Conservation (phyloP, 805 yeast genomes). For the Nakazawaea ambrosiae region DNA sequence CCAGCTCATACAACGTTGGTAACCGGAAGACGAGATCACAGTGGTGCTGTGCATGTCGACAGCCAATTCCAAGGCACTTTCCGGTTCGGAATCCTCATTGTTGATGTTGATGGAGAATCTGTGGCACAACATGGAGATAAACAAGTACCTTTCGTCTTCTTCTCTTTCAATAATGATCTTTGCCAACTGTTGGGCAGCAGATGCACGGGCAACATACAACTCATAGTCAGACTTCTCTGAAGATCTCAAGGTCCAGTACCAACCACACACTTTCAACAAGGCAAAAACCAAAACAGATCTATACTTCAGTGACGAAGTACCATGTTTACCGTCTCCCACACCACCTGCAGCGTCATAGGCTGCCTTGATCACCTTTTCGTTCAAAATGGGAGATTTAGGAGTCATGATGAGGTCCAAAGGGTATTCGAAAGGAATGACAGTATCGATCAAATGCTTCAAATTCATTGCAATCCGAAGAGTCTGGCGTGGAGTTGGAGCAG, state of each 20-base stretch:
- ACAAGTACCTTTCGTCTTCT: conserved; percentile 51
- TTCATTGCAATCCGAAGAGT: conserved; percentile 63
- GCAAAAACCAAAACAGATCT: conserved; percentile 65
- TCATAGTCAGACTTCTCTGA: conserved; percentile 63
- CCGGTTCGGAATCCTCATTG: conserved; percentile 54
- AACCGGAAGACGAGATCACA: conserved; percentile 75
- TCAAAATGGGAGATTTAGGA: conserved; percentile 55
- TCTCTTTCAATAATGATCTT: conserved; percentile 61
- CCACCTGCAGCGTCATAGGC: conserved; percentile 80
- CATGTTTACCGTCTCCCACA: conserved; percentile 47
- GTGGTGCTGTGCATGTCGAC: conserved; percentile 77
- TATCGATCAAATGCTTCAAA: conserved; percentile 66
- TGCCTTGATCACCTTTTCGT: conserved; percentile 48
- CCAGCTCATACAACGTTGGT: conserved; percentile 83
- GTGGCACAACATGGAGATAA: conserved; percentile 71
- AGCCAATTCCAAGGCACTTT: conserved; percentile 77
- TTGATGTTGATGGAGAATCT: conserved; percentile 61
- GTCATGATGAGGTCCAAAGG: conserved; percentile 40
- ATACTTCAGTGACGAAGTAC: conserved; percentile 53
- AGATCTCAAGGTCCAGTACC: conserved; percentile 62
- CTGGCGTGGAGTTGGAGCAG: conserved; percentile 58
- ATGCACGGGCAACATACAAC: conserved; percentile 50
- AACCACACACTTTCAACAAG: conserved; percentile 64
- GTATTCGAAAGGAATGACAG: conserved; percentile 60
- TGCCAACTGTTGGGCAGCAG: conserved; percentile 72